A percentile compares a stretch with the other conserved stretches of the same genome.
phyloP scores from a whole-genome alignment of 2,329 filamentous ascomycete genomes.

The Septoria linicola region DNA sequence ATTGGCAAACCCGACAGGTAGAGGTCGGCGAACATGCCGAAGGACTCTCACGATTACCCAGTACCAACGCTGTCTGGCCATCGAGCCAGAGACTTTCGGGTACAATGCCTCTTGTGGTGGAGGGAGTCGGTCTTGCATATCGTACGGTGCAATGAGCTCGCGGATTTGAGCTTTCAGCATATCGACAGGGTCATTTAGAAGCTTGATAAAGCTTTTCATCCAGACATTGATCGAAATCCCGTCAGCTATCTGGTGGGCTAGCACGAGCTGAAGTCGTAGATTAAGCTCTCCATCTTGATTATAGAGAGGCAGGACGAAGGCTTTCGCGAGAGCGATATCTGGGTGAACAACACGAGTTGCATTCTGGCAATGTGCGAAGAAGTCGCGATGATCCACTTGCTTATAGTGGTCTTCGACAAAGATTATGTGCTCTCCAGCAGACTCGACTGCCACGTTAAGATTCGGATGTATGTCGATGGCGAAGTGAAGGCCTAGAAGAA shows the following conservation, averaged over 20 bases:
- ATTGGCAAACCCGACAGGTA: conserved; percentile 45
- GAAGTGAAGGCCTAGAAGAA: conserved; percentile 33
- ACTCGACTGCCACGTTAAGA: conserved; percentile 35
- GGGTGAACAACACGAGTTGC: conserved; percentile 43
- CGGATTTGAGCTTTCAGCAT: conserved; percentile 30
- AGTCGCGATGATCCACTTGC: conserved; percentile 37
- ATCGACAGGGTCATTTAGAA: conserved; percentile 37
- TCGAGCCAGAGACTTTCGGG: conserved; percentile 40
- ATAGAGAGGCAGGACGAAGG: conserved; percentile 42
- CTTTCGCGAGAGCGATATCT: conserved; percentile 38
- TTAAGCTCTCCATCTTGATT: conserved; percentile 31
- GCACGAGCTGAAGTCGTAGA: conserved; percentile 42
- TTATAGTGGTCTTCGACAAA: conserved; percentile 44
- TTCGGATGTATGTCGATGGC: conserved; percentile 36
- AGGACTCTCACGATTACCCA: conserved; percentile 49
- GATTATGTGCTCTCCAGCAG: conserved; percentile 35
- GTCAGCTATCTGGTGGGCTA: conserved; percentile 49
- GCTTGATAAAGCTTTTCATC: conserved; percentile 43
- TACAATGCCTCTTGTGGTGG: conserved; percentile 51
- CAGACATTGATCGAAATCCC: conserved; percentile 39
- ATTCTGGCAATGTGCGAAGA: conserved; percentile 47
- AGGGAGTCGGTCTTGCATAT: conserved; percentile 39
- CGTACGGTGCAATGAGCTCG: conserved; percentile 20
- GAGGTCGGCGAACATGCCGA: conserved; percentile 43
- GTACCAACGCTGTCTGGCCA: conserved; percentile 47